Evolutionary conservation across 2,329 filamentous ascomycete genomes (phyloP).

Genomic region (Alternaria tenuissima): DNA sequence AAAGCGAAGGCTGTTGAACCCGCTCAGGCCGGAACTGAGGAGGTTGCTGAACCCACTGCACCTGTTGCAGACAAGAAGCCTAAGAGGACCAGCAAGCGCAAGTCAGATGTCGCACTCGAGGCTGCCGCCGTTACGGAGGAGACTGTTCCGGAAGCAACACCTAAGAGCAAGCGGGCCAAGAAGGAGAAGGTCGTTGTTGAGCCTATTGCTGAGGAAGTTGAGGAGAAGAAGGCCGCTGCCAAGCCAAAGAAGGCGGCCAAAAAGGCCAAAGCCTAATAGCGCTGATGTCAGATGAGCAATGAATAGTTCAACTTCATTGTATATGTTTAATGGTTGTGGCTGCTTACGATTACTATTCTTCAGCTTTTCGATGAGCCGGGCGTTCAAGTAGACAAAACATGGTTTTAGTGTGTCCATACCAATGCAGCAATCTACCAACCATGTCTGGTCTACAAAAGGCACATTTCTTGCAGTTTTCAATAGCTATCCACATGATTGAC

Average conservation of each 20-base stretch:
- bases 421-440: not conserved
- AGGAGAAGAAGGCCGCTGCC: conserved; percentile 28
- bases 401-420: conserved; percentile 1
- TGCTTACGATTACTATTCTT: conserved; percentile 1
- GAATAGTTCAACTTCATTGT: not conserved
- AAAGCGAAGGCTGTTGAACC: conserved; percentile 27
- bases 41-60: conserved; percentile 4
- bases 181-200: conserved; percentile 24
- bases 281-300: not conserved
- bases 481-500: not conserved
- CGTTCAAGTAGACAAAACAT: conserved; percentile 1
- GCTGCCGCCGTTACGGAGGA: conserved; percentile 18
- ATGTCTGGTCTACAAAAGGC: not conserved
- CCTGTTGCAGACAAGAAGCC: conserved; percentile 13
- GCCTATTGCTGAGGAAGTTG: conserved; percentile 19
- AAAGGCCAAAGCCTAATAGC: conserved; percentile 34
- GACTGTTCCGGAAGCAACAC: conserved; percentile 12
- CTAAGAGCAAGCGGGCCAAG: conserved; percentile 36
- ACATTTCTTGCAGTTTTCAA: not conserved
- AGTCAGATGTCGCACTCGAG: conserved; percentile 29
- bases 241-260: conserved; percentile 37
- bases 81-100: conserved; percentile 30
- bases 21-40: conserved; percentile 19
- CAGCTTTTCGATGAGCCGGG: conserved; percentile 2
- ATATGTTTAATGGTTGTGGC: conserved; percentile 3